phyloP scores from a whole-genome alignment of 202 grass and related monocot genomes.

The Panicum hallii region DNA sequence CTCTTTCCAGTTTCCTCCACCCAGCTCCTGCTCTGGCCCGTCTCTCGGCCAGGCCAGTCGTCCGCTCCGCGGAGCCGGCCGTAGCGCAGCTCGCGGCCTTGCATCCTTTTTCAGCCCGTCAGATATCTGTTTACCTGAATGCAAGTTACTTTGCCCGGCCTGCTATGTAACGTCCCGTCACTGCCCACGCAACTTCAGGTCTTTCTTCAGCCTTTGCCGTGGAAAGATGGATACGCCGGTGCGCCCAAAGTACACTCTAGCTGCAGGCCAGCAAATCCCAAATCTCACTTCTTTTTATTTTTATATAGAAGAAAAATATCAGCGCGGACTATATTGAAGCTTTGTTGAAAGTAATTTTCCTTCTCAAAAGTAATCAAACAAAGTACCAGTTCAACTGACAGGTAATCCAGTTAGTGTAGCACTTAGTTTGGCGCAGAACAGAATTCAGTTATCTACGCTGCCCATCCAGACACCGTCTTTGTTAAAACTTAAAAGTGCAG shows the following conservation, averaged over 20 bases:
- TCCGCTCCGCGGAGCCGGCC: not conserved
- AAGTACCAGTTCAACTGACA: too few species aligned
- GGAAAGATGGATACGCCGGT: constrained; percentile 32
- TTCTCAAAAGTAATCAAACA: too few species aligned
- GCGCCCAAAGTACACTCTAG: not conserved
- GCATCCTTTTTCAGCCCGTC: constrained; percentile 20
- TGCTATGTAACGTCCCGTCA: constrained; percentile 44
- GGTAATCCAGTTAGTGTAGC: too few species aligned
- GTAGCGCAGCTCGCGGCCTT: not conserved
- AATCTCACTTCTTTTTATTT: too few species aligned
- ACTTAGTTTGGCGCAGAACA: too few species aligned
- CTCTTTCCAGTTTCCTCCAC: not conserved
- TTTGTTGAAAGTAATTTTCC: too few species aligned
- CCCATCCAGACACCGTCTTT: too few species aligned
- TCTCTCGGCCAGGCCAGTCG: not conserved
- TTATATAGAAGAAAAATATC: too few species aligned
- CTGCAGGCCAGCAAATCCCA: too few species aligned
- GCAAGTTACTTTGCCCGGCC: not conserved
- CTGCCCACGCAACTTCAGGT: not conserved
- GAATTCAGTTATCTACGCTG: too few species aligned
- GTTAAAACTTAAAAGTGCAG: too few species aligned
- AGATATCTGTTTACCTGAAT: constrained; percentile 9
- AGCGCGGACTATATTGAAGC: too few species aligned
- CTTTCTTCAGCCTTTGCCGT: constrained; percentile 15
- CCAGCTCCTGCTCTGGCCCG: not conserved